phyloP scores from a whole-genome alignment of 2,329 filamentous ascomycete genomes.

The Orbilia blumenaviensis region DNA sequence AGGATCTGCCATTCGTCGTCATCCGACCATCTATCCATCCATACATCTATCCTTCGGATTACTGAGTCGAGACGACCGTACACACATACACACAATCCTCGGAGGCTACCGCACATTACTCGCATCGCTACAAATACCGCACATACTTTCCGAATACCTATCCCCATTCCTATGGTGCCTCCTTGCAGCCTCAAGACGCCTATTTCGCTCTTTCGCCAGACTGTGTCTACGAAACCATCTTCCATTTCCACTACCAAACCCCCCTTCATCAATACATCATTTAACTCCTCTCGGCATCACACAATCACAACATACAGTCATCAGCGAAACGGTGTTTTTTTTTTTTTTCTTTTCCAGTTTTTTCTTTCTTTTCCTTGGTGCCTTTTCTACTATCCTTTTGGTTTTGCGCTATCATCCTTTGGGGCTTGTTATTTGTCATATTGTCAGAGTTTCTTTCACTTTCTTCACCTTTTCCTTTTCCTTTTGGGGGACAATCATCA shows the following conservation, averaged over 20 bases:
- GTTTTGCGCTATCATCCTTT: not conserved
- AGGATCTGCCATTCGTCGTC: not conserved
- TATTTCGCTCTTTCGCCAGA: constrained; percentile 4
- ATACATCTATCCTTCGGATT: not conserved
- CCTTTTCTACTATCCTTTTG: not conserved
- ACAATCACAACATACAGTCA: constrained; percentile 15
- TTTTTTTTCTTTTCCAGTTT: not conserved
- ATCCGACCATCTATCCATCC: not conserved
- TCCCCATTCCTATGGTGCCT: not conserved
- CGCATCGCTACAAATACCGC: not conserved
- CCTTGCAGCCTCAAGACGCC: not conserved
- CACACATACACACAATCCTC: not conserved
- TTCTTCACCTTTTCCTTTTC: too few species aligned
- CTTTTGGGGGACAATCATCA: not conserved
- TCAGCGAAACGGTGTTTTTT: constrained; percentile 41
- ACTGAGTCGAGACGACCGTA: not conserved
- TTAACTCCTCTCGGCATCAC: constrained; percentile 8
- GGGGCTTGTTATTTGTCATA: not conserved
- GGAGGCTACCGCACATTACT: not conserved
- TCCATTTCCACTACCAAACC: not conserved
- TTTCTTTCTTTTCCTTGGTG: not conserved
- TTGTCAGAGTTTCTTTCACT: too few species aligned
- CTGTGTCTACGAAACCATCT: constrained; percentile 7
- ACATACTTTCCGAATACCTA: not conserved
- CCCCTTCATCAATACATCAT: constrained; percentile 9